These are phyloP conservation scores for Erythrophleum fordii DNA, from an alignment of 306 rosid genomes.

Conservation along the genomic window DNA sequence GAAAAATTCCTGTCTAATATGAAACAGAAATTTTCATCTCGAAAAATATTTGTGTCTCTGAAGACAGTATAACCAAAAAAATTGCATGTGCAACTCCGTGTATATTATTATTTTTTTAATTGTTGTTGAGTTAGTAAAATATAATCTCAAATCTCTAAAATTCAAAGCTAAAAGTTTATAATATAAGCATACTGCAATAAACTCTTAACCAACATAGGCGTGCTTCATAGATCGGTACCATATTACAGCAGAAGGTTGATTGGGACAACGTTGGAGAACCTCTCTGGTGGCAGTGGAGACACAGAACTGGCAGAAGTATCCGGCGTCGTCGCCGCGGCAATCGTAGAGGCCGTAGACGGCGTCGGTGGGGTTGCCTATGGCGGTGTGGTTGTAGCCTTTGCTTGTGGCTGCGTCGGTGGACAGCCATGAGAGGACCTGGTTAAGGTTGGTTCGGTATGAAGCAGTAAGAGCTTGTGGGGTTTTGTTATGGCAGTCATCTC, in stretches of 20 bases:
- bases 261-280: constrained; percentile 1
- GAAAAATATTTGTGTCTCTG: too few relatives aligned
- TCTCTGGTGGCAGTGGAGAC: constrained; percentile 6
- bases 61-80: too few relatives aligned
- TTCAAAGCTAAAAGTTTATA: too few relatives aligned
- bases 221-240: constrained; percentile 8
- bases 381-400: background rate
- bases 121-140: too few relatives aligned
- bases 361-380: background rate
- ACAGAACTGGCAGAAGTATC: constrained; percentile 38
- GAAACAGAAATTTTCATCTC: too few relatives aligned
- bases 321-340: constrained; percentile 11
- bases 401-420: background rate
- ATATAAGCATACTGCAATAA: too few relatives aligned
- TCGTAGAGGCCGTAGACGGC: constrained; percentile 24
- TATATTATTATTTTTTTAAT: too few relatives aligned
- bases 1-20: too few relatives aligned
- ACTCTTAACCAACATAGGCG: too few relatives aligned
- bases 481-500: too few relatives aligned
- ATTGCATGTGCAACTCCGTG: too few relatives aligned
- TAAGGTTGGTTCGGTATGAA: constrained; percentile 31
- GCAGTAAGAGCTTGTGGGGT: background rate
- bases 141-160: too few relatives aligned
- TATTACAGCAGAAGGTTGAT: constrained; percentile 5
- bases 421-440: constrained; percentile 18